Conservation (phyloP, 73 alveolate species). For the Symbiodinium pilosum region DNA sequence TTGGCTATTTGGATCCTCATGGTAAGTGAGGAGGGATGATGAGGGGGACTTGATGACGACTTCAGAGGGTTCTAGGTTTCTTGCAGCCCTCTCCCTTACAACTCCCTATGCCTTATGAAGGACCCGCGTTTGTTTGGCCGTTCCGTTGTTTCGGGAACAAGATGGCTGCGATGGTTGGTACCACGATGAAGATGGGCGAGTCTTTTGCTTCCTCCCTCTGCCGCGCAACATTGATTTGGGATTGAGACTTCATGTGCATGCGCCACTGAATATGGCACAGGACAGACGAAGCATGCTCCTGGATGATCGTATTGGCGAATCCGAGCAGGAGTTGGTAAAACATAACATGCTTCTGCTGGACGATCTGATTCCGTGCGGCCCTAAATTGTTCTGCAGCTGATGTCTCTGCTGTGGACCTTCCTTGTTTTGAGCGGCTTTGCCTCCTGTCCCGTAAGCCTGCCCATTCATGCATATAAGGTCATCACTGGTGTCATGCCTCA, state of each 20-base stretch:
- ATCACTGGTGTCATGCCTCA: slow-evolving; percentile 68
- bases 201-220: slow-evolving; percentile 66
- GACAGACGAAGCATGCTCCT: slow-evolving; percentile 90
- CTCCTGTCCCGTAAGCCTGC: background rate
- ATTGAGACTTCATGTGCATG: slow-evolving; percentile 73
- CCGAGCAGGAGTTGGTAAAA: slow-evolving; percentile 73
- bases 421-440: background rate
- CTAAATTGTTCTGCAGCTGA: no score
- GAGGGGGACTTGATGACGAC: no score
- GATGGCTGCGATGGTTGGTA: slow-evolving; percentile 80
- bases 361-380: slow-evolving; percentile 41
- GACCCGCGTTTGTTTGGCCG: slow-evolving; percentile 78
- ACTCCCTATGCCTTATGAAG: no score
- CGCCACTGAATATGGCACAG: slow-evolving; percentile 92
- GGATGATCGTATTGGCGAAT: slow-evolving; percentile 74
- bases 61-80: no score
- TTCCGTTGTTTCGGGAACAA: slow-evolving; percentile 40
- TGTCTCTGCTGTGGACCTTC: background rate
- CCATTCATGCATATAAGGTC: slow-evolving; percentile 59
- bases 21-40: no score
- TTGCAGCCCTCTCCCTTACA: no score
- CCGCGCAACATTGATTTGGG: slow-evolving; percentile 79
- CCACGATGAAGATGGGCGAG: slow-evolving; percentile 85
- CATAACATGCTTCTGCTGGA: slow-evolving; percentile 72
- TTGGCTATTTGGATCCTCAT: no score